Conservation (phyloP, 257 asterid species). For the Coffea eugenioides region DNA sequence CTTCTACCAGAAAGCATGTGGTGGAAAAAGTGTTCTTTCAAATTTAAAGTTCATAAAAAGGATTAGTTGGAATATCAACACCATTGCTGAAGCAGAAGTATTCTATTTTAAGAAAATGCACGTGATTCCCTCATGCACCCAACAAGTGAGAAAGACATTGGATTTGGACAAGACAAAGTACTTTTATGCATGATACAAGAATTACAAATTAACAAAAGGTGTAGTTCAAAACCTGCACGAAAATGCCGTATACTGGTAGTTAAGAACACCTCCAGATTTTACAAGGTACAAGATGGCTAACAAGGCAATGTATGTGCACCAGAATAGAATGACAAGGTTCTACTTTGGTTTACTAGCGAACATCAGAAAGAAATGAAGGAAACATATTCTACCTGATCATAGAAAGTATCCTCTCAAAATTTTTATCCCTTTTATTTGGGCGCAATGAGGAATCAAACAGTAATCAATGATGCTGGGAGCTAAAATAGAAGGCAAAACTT, state of each 20-base stretch:
- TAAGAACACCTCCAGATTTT: not conserved
- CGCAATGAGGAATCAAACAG: not conserved
- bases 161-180: not conserved
- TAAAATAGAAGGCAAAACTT: constrained; percentile 6
- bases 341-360: not conserved
- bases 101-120: not conserved
- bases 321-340: not conserved
- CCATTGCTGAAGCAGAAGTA: not conserved
- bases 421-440: no score
- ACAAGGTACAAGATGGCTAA: not conserved
- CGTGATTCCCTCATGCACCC: not conserved
- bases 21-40: not conserved
- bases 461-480: not conserved
- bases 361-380: not conserved
- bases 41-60: no score
- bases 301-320: not conserved
- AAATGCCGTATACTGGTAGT: not conserved
- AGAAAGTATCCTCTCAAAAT: not conserved
- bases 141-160: not conserved
- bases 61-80: not conserved
- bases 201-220: not conserved
- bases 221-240: not conserved
- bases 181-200: not conserved
- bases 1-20: not conserved
- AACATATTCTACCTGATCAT: no score